Evolutionary conservation across 257 asterid species (phyloP), one percentile per base, ranked within the genome.

Genomic region (Rehmannia glutinosa): DNA sequence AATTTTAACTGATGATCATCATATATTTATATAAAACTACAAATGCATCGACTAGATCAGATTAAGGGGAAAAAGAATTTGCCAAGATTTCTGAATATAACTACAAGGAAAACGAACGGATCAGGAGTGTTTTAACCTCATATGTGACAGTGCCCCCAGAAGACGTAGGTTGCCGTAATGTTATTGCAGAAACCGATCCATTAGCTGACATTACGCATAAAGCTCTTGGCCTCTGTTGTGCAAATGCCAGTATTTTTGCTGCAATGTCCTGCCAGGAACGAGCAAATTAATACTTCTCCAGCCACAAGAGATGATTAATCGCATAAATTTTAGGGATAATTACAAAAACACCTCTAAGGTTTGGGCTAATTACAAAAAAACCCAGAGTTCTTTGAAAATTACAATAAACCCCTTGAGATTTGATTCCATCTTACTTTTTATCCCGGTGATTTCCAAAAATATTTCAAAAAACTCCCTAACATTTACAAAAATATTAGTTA

Each of bases 171-270:
- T 88, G 96, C 36, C 96, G 87, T 49, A 93, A 67, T 6, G 95
- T 86, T 47, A 93, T 77, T 4, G 83, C 79, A 58, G 97, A 90
- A 73, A 93, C 94, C 10, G 95, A 70, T 15, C 97, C 98, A 65
- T 69, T 87, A 45, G 90, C 98, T 30, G 99, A 88, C 78, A 94
- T 73, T 56, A 94, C 71, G 80, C 99, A 94, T 69, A 94, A 75
- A 63, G 97, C 99, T 78, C 99, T 87, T 5, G 89, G 88, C 81
- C 95, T 88, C 80, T 87, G 97, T 68, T 94, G 95, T 1, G 99
- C 97, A 79, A 94, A 94, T 58, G 96, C 82, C 77, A 91, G 72
- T 78, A 94, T 73, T 77, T 86, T 94, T 36, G 82, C 91, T 2
- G 99, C 97, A 71, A 91, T 73, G 55, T 94, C 99, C 99, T 93